These are phyloP conservation scores for Sclerotinia borealis DNA, from an alignment of 2,329 filamentous ascomycete genomes.

Conservation along the genomic window DNA sequence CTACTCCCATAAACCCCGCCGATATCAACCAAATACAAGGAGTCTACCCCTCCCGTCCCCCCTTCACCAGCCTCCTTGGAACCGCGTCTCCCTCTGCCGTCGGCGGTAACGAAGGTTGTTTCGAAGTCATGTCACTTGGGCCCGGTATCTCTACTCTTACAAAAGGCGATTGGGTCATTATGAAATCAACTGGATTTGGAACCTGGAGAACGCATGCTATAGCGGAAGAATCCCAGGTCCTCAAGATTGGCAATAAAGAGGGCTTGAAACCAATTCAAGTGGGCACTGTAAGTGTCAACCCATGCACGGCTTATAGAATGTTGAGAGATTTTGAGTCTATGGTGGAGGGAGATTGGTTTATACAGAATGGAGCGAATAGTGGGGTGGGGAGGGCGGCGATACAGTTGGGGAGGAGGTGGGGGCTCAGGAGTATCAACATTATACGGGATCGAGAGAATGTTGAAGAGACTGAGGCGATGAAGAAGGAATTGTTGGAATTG, in stretches of 20 bases:
- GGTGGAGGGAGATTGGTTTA: constrained; percentile 79
- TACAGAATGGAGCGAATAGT: constrained; percentile 95
- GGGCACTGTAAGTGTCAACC: constrained; percentile 86
- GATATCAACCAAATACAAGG: constrained; percentile 98
- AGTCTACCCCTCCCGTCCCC: constrained; percentile 81
- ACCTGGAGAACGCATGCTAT: constrained; percentile 93
- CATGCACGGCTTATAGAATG: constrained; percentile 91
- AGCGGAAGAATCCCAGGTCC: constrained; percentile 52
- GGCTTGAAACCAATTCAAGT: constrained; percentile 71
- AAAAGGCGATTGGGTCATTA: constrained; percentile 91
- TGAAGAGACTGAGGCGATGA: constrained; percentile 59
- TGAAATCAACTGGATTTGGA: constrained; percentile 74
- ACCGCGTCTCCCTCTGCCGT: constrained; percentile 71
- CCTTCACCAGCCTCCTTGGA: constrained; percentile 69
- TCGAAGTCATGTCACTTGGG: constrained; percentile 74
- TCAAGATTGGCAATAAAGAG: constrained; percentile 63
- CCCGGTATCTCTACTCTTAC: constrained; percentile 42
- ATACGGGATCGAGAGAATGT: constrained; percentile 64
- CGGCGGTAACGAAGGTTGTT: constrained; percentile 87
- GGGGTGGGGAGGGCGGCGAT: constrained; percentile 89
- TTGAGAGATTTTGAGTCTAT: constrained; percentile 68
- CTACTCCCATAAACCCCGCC: constrained; percentile 89
- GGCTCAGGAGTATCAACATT: constrained; percentile 84
- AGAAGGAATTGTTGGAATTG: constrained; percentile 51
- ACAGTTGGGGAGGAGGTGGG: constrained; percentile 81